Percentiles rank a stretch among this genome's conserved stretches.
Evolutionary conservation across 148 eudicot genomes (phyloP).

Genomic region (Rhododendron griersonianum): DNA sequence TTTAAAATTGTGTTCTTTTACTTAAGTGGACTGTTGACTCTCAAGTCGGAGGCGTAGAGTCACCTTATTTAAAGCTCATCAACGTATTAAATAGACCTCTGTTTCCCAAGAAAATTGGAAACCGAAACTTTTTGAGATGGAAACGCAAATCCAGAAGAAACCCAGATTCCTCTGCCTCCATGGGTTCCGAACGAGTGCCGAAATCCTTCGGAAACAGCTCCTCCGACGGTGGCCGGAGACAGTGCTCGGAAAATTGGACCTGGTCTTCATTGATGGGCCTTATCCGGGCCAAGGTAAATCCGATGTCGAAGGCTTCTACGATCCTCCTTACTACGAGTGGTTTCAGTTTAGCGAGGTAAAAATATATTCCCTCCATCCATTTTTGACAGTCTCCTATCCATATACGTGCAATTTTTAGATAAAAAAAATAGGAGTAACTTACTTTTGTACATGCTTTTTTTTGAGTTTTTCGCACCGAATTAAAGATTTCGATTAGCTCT

Average conservation of each 20-base stretch:
- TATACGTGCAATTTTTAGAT: too few species aligned
- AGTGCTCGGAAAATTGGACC: slow-evolving; percentile 13
- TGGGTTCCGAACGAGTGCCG: slow-evolving; percentile 24
- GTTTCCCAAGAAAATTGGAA: neutral
- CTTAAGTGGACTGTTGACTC: neutral
- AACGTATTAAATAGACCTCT: neutral
- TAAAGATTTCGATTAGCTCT: too few species aligned
- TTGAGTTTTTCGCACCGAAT: too few species aligned
- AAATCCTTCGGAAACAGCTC: slow-evolving; percentile 19
- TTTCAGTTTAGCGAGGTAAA: slow-evolving; percentile 15
- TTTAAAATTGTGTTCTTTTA: too few species aligned
- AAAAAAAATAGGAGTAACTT: too few species aligned
- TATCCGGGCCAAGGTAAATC: slow-evolving; percentile 14
- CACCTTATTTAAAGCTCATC: neutral
- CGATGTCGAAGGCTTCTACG: slow-evolving; percentile 14
- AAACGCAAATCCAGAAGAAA: neutral
- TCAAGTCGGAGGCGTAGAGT: too few species aligned
- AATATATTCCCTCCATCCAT: too few species aligned
- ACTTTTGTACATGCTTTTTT: too few species aligned
- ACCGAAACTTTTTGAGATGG: neutral
- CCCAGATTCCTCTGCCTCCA: slow-evolving; percentile 22
- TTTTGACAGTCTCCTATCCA: too few species aligned
- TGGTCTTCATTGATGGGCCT: slow-evolving; percentile 21
- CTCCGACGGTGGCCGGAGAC: slow-evolving; percentile 20
- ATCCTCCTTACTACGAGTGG: slow-evolving; percentile 29